Percentiles rank a stretch among this genome's conserved stretches.
Conservation (phyloP, 177 flowering plant species). For the Telopea speciosissima region DNA sequence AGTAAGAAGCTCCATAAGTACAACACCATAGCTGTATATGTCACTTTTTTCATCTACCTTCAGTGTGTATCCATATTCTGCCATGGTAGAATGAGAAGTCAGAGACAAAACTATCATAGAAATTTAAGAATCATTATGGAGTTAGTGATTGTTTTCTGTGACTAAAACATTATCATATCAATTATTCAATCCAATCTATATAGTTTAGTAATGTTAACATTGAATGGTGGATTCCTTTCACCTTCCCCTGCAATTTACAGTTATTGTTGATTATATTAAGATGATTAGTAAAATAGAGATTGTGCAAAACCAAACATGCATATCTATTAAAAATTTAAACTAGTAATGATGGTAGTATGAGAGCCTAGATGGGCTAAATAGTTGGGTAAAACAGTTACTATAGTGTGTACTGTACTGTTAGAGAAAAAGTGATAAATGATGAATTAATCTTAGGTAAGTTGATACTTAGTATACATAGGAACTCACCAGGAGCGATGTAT, state of each 20-base stretch:
- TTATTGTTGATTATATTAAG: no score
- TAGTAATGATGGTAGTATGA: background rate
- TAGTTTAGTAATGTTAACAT: no score
- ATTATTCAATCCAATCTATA: no score
- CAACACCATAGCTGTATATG: conserved; percentile 90
- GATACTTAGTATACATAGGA: background rate
- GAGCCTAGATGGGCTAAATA: background rate
- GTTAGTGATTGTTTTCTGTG: no score
- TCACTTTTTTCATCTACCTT: conserved; percentile 90
- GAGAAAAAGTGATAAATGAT: background rate
- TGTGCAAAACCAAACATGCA: no score
- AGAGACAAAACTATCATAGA: background rate
- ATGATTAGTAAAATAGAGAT: no score
- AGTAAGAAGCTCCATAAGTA: conserved; percentile 74
- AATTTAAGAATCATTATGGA: no score
- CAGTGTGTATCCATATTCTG: conserved; percentile 93
- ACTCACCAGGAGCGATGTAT: conserved; percentile 93
- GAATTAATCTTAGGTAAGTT: background rate
- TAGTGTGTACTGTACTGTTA: background rate
- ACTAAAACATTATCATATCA: no score
- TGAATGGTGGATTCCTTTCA: no score
- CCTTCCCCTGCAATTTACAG: no score
- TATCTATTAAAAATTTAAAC: no score
- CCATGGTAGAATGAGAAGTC: conserved; percentile 1
- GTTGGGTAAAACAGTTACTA: background rate